Base-by-base conservation (phyloP, 805 yeast genomes). In the Jamesozyma hellenica region DNA sequence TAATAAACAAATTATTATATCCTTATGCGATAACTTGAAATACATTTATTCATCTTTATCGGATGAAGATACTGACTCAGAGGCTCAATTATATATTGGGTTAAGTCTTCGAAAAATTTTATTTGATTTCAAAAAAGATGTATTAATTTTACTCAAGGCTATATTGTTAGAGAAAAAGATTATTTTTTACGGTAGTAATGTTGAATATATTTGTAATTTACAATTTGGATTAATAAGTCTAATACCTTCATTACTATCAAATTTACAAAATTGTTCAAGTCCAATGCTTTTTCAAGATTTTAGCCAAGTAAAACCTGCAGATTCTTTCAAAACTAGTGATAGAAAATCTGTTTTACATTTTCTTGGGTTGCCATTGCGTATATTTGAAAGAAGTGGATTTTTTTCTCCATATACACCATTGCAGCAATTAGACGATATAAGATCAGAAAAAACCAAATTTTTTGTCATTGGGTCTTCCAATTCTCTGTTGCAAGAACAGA, bases 361-460 rank as follows among this genome's bases (percentile, higher is more conserved):
- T 55, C 72, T 86, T 53, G 98, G 97, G 0, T 66, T 92, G 26
- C 98, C 98, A 0, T 65, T 92, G 36, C 88, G 82, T 50, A 60
- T 87, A 1, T 92, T 92, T 61, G 86, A 86, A 36, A 74, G 75
- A 48, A 94, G 94, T 33, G 87, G 94, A 1, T 70, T 90, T 43
- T 88, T 94, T 69, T 80, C 82, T 49, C 97, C 98, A 2, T 92
- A 90, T 61, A 70, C 88, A n/a, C 94, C 97, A 0, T 65, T 92
- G 40, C 98, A 90, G 58, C 97, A 90, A 55, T 65, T 90, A 41
- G 82, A 82, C 38, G 87, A 82, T 49, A 66, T 92, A 38, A 67
- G 66, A 26, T 69, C 72, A 16, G 64, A 66, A 1, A 72, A 70
- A 37, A 72, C 88, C 0, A 64, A 70, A 28, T 77, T 77, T 55